These are phyloP conservation scores for Wickerhamiella alocasiicola DNA, from an alignment of 805 yeast species.

Conservation along the genomic window DNA sequence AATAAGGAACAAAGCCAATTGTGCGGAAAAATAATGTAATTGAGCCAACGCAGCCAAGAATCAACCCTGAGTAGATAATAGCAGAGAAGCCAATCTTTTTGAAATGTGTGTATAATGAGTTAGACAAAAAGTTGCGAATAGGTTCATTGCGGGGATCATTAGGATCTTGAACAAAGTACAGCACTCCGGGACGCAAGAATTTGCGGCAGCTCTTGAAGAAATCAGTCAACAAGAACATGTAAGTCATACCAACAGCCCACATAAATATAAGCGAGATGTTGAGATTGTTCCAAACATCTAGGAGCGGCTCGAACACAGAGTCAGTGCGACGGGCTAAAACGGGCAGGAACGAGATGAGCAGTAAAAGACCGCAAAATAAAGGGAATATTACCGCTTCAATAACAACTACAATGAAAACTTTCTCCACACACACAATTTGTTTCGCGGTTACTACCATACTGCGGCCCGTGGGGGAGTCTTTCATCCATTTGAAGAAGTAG, in stretches of 20 bases:
- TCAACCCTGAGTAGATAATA: conserved; percentile 35
- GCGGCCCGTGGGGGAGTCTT: conserved; percentile 3
- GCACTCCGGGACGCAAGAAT: conserved; percentile 75
- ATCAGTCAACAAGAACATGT: conserved; percentile 78
- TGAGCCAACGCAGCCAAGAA: conserved; percentile 60
- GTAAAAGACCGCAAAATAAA: conserved; percentile 64
- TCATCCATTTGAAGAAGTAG: neutral
- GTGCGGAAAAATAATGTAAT: conserved; percentile 40
- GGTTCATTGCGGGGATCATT: conserved; percentile 85
- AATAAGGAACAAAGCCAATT: conserved; percentile 8
- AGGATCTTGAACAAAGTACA: conserved; percentile 84
- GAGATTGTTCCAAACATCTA: conserved; percentile 9
- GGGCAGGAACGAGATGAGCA: conserved; percentile 60
- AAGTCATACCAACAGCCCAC: conserved; percentile 69
- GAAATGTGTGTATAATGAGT: conserved; percentile 60
- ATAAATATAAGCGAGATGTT: conserved; percentile 24
- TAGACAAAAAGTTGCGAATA: conserved; percentile 73
- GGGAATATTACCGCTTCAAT: conserved; percentile 83
- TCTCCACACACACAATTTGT: conserved; percentile 37
- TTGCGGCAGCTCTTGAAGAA: conserved; percentile 75
- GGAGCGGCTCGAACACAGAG: conserved; percentile 10
- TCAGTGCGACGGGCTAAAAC: conserved; percentile 32
- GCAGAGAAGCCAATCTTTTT: conserved; percentile 60
- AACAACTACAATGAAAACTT: conserved; percentile 62
- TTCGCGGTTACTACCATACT: conserved; percentile 19